phyloP scores from a whole-genome alignment of 1,139 yeast genomes.

The Eremothecium sinecaudum region DNA sequence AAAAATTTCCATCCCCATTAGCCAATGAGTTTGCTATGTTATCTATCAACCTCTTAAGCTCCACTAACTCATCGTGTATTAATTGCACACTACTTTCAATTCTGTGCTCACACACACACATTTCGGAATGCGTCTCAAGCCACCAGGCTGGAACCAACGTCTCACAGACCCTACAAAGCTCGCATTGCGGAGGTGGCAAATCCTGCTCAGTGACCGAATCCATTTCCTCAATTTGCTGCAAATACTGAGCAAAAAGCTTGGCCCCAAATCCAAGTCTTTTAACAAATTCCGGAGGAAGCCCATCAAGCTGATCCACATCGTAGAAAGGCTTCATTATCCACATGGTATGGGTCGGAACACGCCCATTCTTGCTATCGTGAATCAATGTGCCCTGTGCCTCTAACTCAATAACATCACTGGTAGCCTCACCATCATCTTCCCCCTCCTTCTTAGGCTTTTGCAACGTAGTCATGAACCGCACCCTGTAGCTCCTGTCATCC shows the following conservation, averaged over 20 bases:
- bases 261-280: slow-evolving; percentile 83
- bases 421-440: slow-evolving; percentile 8
- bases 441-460: neutral
- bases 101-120: slow-evolving; percentile 78
- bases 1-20: slow-evolving; percentile 3
- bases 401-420: slow-evolving; percentile 50
- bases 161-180: slow-evolving; percentile 88
- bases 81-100: slow-evolving; percentile 70
- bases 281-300: slow-evolving; percentile 57
- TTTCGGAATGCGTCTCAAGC: slow-evolving; percentile 82
- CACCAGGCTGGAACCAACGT: slow-evolving; percentile 93
- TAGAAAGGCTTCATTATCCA: slow-evolving; percentile 83
- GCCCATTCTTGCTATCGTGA: slow-evolving; percentile 47
- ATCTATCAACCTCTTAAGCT: slow-evolving; percentile 46
- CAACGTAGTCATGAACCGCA: slow-evolving; percentile 39
- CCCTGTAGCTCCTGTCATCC: slow-evolving; percentile 71
- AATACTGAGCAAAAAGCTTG: slow-evolving; percentile 68
- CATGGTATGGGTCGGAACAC: slow-evolving; percentile 72
- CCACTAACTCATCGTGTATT: slow-evolving; percentile 68
- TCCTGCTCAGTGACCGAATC: slow-evolving; percentile 53
- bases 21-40: slow-evolving; percentile 26
- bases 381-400: slow-evolving; percentile 96
- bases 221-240: slow-evolving; percentile 50
- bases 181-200: slow-evolving; percentile 68
- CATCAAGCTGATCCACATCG: slow-evolving; percentile 49